phyloP scores from a whole-genome alignment of 2,329 filamentous ascomycete species.

The Penicillium hesseltinei region DNA sequence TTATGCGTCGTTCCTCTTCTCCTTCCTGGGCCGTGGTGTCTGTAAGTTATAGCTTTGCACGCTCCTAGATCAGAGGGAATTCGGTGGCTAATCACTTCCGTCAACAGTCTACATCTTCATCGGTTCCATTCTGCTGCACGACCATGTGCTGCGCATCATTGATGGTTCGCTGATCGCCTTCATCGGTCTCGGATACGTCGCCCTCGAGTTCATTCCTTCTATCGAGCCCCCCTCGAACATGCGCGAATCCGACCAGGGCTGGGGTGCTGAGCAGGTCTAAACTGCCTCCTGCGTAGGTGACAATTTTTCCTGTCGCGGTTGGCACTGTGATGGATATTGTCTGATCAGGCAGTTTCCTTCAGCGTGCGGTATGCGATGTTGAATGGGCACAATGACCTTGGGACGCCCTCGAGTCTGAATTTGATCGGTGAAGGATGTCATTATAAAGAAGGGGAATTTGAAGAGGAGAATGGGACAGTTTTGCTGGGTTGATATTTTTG shows the following conservation, averaged over 20 bases:
- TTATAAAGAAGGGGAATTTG: neutral
- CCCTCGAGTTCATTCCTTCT: constrained; percentile 72
- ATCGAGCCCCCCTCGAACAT: constrained; percentile 80
- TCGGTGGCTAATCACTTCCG: constrained; percentile 4
- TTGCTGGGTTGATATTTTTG: constrained; percentile 1
- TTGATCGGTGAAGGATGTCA: neutral
- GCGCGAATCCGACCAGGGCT: constrained; percentile 72
- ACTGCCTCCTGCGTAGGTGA: neutral
- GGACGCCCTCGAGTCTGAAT: neutral
- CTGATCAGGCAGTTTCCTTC: neutral
- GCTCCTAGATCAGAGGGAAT: no score
- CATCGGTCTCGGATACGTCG: constrained; percentile 74
- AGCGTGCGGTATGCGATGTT: constrained; percentile 19
- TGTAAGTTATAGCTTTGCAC: constrained; percentile 63
- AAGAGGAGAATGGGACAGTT: neutral
- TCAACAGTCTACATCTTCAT: constrained; percentile 91
- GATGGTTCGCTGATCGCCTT: constrained; percentile 75
- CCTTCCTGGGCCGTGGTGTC: constrained; percentile 88
- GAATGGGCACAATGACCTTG: neutral
- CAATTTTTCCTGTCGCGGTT: neutral
- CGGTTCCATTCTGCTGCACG: constrained; percentile 77
- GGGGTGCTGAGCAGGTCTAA: constrained; percentile 76
- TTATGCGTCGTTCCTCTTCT: constrained; percentile 97
- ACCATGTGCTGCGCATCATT: constrained; percentile 65
- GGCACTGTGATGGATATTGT: neutral